These are phyloP conservation scores for Apiospora phragmitis DNA, from an alignment of 2,329 filamentous ascomycete genomes.

Conservation along the genomic window DNA sequence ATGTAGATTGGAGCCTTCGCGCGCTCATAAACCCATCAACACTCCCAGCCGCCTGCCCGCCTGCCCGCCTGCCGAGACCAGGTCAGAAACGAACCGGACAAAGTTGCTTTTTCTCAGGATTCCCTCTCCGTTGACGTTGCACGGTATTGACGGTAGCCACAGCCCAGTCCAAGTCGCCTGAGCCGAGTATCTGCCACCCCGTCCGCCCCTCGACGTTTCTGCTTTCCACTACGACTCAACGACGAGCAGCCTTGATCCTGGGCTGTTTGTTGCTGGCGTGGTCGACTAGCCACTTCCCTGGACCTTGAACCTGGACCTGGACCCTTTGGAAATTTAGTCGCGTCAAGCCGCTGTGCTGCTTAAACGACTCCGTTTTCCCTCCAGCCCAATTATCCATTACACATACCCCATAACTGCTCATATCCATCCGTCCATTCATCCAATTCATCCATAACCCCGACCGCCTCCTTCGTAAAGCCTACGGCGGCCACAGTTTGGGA, in stretches of 20 bases:
- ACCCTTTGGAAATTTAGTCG: slow-evolving; percentile 11
- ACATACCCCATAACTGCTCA: slow-evolving; percentile 4
- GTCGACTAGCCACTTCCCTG: slow-evolving; percentile 11
- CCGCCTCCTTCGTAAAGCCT: slow-evolving; percentile 9
- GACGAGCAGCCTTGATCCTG: slow-evolving; percentile 2
- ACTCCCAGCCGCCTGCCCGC: background rate
- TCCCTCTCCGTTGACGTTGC: background rate
- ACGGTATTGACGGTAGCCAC: background rate
- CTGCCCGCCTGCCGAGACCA: background rate
- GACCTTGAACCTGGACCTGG: slow-evolving; percentile 11
- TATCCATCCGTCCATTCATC: slow-evolving; percentile 2
- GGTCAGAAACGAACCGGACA: background rate
- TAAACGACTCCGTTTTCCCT: slow-evolving; percentile 3
- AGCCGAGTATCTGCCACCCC: background rate
- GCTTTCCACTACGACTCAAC: background rate
- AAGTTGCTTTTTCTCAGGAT: background rate
- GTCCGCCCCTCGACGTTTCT: background rate
- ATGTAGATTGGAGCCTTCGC: background rate
- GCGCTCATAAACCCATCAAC: background rate
- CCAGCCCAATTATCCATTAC: slow-evolving; percentile 7
- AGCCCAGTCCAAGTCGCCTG: background rate
- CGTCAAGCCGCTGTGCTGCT: background rate
- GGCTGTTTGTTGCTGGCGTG: background rate
- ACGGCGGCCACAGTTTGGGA: background rate
- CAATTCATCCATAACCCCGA: slow-evolving; percentile 12